Base-by-base conservation (phyloP, 306 rosid genomes). In the Biancaea sappan region DNA sequence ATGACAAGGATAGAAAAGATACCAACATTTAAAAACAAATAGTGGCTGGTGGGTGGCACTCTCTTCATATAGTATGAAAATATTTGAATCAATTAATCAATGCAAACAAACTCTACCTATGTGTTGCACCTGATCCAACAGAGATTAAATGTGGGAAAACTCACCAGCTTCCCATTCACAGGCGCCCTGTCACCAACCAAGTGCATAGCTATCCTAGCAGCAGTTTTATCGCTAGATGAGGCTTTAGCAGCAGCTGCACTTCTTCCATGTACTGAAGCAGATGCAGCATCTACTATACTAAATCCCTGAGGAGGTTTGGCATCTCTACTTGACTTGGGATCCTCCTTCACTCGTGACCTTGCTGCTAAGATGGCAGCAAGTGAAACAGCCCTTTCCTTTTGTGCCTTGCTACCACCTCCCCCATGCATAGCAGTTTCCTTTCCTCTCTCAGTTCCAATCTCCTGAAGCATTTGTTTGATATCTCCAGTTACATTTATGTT, bases 261-360 rank as follows among this genome's bases (percentile, higher is more conserved):
- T 84, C 99, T 90, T 57, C 97, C 99, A 69, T 95, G 98, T 56
- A 95, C 97, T n/a, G 99, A 89, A 69, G 99, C 99, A 82, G 99
- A 95, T 11, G 98, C 98, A 79, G 98, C 97, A 87, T 92, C 99
- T 44, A 95, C 99, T 75, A 95, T 88, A 76, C 99, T 95, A 75
- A 81, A 86, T n/a, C 88, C 86, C 80, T 82, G 96, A 84, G 90
- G 77, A 48, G 90, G 73, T 71, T 43, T 77, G 32, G 69, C 75
- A 76, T 68, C 93, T 50, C 87, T 90, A 71, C 88, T 86, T 69
- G 88, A 88, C 38, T 86, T 84, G 6, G 96, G 66, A 82, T 91
- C 91, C 56, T 92, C 97, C 83, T 87, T 88, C 43, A 92, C 75
- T 50, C 64, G 90, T 35, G 96, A 84, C 80, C 97, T 90, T 72